A percentile compares a stretch with the other conserved stretches of the same genome.
Conservation (phyloP, 2,329 filamentous ascomycete species). For the Periconia sp. region DNA sequence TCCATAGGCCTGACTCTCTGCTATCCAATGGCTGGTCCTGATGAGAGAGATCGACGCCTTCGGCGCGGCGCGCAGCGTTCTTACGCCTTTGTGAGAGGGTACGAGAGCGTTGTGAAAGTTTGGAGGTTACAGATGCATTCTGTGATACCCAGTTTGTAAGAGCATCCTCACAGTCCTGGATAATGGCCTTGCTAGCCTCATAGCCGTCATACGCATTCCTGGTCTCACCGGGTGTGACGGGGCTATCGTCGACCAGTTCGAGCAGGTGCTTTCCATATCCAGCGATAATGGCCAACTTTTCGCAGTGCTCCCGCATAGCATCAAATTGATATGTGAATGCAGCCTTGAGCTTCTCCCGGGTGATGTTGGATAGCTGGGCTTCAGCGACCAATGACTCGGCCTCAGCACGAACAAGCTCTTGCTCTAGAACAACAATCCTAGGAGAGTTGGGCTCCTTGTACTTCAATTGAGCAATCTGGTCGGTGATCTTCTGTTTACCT, state of each 20-base stretch:
- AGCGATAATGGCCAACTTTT: constrained; percentile 97
- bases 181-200: constrained; percentile 96
- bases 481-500: constrained; percentile 99
- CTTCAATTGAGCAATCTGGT: constrained; percentile 97
- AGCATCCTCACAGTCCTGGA: constrained; percentile 97
- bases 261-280: constrained; percentile 98
- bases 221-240: constrained; percentile 95
- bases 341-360: constrained; percentile 97
- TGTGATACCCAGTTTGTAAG: constrained; percentile 95
- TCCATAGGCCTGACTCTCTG: constrained; percentile 77
- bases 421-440: constrained; percentile 95
- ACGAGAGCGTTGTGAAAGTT: constrained; percentile 83
- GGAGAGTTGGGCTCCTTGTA: constrained; percentile 99
- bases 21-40: constrained; percentile 78
- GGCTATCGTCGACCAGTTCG: constrained; percentile 93
- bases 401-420: constrained; percentile 96
- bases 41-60: constrained; percentile 77
- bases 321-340: constrained; percentile 99
- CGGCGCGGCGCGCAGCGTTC: constrained; percentile 64
- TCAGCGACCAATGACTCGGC: constrained; percentile 98
- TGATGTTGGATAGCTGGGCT: constrained; percentile 98
- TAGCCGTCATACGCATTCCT: constrained; percentile 96
- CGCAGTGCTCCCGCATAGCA: constrained; percentile 92
- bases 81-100: constrained; percentile 80
- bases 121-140: constrained; percentile 84